Conservation (phyloP, 371 early-diverging fungal genomes). For the Mortierella polycephala region DNA sequence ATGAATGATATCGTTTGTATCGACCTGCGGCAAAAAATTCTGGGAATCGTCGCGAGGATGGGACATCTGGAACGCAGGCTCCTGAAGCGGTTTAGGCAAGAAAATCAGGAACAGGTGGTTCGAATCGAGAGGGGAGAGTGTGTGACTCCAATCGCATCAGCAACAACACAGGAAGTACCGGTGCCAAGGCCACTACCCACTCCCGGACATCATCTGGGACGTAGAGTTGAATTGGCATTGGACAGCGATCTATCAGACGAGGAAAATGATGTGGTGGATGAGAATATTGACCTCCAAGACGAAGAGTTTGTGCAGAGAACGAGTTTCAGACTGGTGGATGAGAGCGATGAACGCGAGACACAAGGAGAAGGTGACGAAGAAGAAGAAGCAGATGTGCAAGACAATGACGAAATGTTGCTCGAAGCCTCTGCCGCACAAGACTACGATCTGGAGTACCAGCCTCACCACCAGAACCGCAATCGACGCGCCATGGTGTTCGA, state of each 20-base stretch:
- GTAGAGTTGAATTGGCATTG: constrained; percentile 3
- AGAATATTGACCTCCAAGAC: neutral
- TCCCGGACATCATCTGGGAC: neutral
- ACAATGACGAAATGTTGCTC: neutral
- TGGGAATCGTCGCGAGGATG: constrained; percentile 31
- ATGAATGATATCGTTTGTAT: constrained; percentile 55
- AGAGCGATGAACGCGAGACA: neutral
- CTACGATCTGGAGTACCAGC: neutral
- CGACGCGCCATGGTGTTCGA: constrained; percentile 5
- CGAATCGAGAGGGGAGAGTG: neutral
- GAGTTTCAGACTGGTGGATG: neutral
- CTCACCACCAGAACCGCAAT: neutral
- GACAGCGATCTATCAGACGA: constrained; percentile 3
- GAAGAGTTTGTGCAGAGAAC: neutral
- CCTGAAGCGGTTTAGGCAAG: constrained; percentile 37
- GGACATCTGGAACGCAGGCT: constrained; percentile 41
- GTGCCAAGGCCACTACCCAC: neutral
- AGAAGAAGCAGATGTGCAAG: neutral
- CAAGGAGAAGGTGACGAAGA: neutral
- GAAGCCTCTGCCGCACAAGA: constrained; percentile 4
- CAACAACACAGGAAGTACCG: neutral
- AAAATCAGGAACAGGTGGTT: constrained; percentile 19
- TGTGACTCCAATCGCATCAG: neutral
- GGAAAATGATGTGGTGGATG: neutral
- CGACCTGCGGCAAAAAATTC: constrained; percentile 51